These are phyloP conservation scores for Cytospora chrysosperma DNA, from an alignment of 2,329 filamentous ascomycete genomes.

Conservation along the genomic window DNA sequence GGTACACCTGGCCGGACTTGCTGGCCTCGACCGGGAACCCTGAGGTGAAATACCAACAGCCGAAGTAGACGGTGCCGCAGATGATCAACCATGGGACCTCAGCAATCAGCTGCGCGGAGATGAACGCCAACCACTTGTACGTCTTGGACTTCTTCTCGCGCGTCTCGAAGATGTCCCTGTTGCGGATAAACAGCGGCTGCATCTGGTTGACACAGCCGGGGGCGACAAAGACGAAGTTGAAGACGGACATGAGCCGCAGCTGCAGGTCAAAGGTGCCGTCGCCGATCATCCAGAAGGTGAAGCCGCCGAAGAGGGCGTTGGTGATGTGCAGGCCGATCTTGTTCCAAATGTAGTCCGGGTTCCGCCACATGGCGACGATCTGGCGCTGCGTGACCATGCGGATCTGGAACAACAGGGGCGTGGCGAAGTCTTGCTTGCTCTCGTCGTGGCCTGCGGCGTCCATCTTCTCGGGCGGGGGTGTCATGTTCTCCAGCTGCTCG, in stretches of 20 bases:
- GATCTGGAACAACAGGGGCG: slow-evolving; percentile 62
- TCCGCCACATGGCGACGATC: slow-evolving; percentile 63
- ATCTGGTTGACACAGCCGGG: slow-evolving; percentile 58
- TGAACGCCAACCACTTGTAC: slow-evolving; percentile 60
- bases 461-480: not conserved
- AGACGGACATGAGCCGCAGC: slow-evolving; percentile 56
- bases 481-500: slow-evolving; percentile 39
- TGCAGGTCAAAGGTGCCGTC: slow-evolving; percentile 51
- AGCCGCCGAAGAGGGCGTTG: slow-evolving; percentile 51
- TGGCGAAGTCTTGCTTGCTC: slow-evolving; percentile 55
- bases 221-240: slow-evolving; percentile 63
- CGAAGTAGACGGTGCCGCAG: slow-evolving; percentile 47
- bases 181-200: slow-evolving; percentile 57
- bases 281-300: slow-evolving; percentile 61
- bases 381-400: slow-evolving; percentile 63
- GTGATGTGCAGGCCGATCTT: slow-evolving; percentile 38
- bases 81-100: slow-evolving; percentile 47
- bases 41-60: slow-evolving; percentile 59
- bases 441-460: slow-evolving; percentile 6
- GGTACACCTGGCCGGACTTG: slow-evolving; percentile 45
- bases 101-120: slow-evolving; percentile 50
- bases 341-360: slow-evolving; percentile 65
- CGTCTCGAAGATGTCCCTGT: slow-evolving; percentile 56
- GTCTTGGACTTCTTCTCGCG: slow-evolving; percentile 62
- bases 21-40: slow-evolving; percentile 43